Percentiles rank a stretch among this genome's conserved stretches.
These are phyloP conservation scores for Haplosporangium sp. DNA, from an alignment of 371 early-diverging fungal species.

Conservation along the genomic window DNA sequence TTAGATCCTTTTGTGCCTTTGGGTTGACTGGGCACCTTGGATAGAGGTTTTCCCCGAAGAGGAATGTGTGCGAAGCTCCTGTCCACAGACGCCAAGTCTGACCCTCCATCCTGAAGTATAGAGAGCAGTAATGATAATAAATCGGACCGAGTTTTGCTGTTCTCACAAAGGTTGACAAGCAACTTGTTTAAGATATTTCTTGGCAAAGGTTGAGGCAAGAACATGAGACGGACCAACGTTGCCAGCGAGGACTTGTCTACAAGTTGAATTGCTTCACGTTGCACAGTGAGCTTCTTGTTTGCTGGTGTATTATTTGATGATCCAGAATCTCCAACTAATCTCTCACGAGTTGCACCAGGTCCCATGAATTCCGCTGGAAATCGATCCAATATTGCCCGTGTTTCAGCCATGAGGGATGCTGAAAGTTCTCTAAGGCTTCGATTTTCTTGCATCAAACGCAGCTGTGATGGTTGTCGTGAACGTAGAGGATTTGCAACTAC, in stretches of 20 bases:
- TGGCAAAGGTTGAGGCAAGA: constrained; percentile 80
- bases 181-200: constrained; percentile 78
- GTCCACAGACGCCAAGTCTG: constrained; percentile 82
- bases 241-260: constrained; percentile 87
- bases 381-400: constrained; percentile 38
- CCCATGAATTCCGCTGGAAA: constrained; percentile 27
- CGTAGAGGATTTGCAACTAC: constrained; percentile 4
- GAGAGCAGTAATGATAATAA: constrained; percentile 88
- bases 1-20: constrained; percentile 44
- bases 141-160: constrained; percentile 87
- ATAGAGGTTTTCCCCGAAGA: constrained; percentile 61
- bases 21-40: constrained; percentile 22
- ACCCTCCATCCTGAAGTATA: constrained; percentile 86
- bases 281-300: constrained; percentile 61
- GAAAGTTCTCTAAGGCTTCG: constrained; percentile 20
- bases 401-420: constrained; percentile 22
- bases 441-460: constrained; percentile 35
- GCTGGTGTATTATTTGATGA: constrained; percentile 15
- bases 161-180: constrained; percentile 91
- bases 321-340: constrained; percentile 20
- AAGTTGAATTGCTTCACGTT: constrained; percentile 80
- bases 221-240: constrained; percentile 87
- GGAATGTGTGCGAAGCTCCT: constrained; percentile 82
- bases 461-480: constrained; percentile 25
- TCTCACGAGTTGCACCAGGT: constrained; percentile 22